A percentile compares a stretch with the other conserved stretches of the same genome.
phyloP scores from a whole-genome alignment of 2,329 filamentous ascomycete species.

The Microdochium paspali region DNA sequence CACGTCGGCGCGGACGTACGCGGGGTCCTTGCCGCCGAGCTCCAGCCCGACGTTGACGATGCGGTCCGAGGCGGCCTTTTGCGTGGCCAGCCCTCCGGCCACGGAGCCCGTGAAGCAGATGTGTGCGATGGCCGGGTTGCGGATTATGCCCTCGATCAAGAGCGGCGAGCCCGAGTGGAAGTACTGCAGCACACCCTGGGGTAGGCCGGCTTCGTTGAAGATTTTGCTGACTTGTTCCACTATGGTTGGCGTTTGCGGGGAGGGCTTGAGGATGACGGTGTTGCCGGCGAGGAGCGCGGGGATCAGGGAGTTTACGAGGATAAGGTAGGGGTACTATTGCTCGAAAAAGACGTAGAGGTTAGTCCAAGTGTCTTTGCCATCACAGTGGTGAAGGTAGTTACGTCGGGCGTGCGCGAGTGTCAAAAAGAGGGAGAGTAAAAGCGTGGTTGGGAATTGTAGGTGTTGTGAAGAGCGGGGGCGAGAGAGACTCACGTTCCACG shows the following conservation, averaged over 20 bases:
- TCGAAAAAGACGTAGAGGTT: neutral
- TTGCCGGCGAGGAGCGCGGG: slow-evolving; percentile 88
- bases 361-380: too few relatives aligned
- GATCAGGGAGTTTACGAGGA: slow-evolving; percentile 83
- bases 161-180: slow-evolving; percentile 79
- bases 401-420: neutral
- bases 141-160: slow-evolving; percentile 69
- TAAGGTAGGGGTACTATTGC: slow-evolving; percentile 81
- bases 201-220: slow-evolving; percentile 73
- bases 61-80: slow-evolving; percentile 74
- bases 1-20: slow-evolving; percentile 78
- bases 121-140: slow-evolving; percentile 65
- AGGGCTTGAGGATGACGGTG: slow-evolving; percentile 87
- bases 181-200: slow-evolving; percentile 77
- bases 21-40: slow-evolving; percentile 89
- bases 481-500: slow-evolving; percentile 72
- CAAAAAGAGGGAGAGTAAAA: slow-evolving; percentile 5
- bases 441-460: neutral
- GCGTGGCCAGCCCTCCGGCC: slow-evolving; percentile 75
- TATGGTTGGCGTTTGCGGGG: slow-evolving; percentile 87
- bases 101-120: slow-evolving; percentile 95
- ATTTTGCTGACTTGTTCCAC: slow-evolving; percentile 73
- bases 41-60: slow-evolving; percentile 83
- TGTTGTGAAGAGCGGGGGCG: too few relatives aligned
- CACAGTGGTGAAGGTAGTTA: too few relatives aligned